phyloP scores from a whole-genome alignment of 2,329 filamentous ascomycete genomes.

The Sporothrix sp. region DNA sequence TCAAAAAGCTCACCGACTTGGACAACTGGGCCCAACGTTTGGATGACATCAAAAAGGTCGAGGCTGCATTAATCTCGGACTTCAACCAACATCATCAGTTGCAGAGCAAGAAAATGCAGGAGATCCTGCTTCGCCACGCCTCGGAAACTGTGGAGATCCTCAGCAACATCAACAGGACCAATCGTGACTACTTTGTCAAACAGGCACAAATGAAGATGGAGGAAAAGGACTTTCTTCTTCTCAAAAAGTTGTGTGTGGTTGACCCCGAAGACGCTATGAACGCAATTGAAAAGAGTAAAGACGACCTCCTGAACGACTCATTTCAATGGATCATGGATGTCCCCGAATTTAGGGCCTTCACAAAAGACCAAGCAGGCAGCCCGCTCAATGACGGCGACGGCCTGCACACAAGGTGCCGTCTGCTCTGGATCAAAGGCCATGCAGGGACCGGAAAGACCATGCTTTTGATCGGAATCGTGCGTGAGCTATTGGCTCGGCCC shows the following conservation, averaged over 20 bases:
- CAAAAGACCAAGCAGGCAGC: too few relatives aligned
- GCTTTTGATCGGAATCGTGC: slow-evolving; percentile 18
- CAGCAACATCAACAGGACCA: too few relatives aligned
- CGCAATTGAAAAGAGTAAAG: slow-evolving; percentile 16
- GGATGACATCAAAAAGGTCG: neutral
- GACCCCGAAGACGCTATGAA: slow-evolving; percentile 19
- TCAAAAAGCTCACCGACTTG: neutral
- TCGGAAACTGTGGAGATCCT: too few relatives aligned
- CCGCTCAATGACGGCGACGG: too few relatives aligned
- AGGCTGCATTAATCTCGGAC: too few relatives aligned
- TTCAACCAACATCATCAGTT: too few relatives aligned
- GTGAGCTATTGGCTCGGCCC: slow-evolving; percentile 14
- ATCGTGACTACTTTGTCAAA: too few relatives aligned
- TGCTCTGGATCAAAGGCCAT: slow-evolving; percentile 18
- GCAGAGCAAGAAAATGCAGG: too few relatives aligned
- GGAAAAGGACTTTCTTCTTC: neutral
- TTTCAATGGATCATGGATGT: slow-evolving; percentile 16
- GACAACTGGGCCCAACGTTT: neutral
- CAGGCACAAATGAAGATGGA: neutral
- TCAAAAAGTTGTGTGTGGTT: too few relatives aligned
- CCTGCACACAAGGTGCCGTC: slow-evolving; percentile 14
- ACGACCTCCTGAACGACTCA: slow-evolving; percentile 15
- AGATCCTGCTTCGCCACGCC: too few relatives aligned
- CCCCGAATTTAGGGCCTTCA: slow-evolving; percentile 15
- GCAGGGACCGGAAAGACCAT: slow-evolving; percentile 18